Percentiles rank a stretch among this genome's conserved stretches.
phyloP scores from a whole-genome alignment of 345 rosid species.

The Citrus reticulata region DNA sequence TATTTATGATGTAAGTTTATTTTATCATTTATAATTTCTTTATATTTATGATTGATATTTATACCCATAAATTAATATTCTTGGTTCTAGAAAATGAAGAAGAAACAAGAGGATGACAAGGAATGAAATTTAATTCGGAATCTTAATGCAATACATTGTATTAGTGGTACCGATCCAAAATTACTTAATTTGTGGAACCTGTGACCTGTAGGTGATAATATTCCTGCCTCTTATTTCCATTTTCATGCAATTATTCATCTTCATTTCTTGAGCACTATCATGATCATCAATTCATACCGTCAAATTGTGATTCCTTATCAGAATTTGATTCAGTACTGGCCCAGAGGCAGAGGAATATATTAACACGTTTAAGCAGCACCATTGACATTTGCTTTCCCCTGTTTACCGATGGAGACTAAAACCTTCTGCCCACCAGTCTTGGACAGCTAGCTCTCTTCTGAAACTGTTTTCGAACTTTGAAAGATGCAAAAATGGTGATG shows the following conservation, averaged over 20 bases:
- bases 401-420: constrained; percentile 6
- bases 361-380: not conserved
- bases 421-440: not conserved
- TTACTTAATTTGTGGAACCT: not conserved
- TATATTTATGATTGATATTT: not conserved
- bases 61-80: not conserved
- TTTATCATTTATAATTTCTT: too few relatives aligned
- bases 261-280: not conserved
- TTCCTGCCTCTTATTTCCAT: not conserved
- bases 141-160: not conserved
- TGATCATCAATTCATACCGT: not conserved
- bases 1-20: not conserved
- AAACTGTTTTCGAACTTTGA: not conserved
- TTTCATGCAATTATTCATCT: not conserved
- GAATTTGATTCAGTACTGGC: not conserved
- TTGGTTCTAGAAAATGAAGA: not conserved
- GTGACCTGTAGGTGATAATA: not conserved
- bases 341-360: not conserved
- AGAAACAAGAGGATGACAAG: not conserved
- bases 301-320: not conserved
- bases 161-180: not conserved
- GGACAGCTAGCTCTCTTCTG: not conserved
- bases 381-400: not conserved
- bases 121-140: not conserved
- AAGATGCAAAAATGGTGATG: not conserved